Evolutionary conservation across 192 early-diverging fungal species (phyloP), one percentile per base, ranked within the genome.

Genomic region (Gigaspora rosea): DNA sequence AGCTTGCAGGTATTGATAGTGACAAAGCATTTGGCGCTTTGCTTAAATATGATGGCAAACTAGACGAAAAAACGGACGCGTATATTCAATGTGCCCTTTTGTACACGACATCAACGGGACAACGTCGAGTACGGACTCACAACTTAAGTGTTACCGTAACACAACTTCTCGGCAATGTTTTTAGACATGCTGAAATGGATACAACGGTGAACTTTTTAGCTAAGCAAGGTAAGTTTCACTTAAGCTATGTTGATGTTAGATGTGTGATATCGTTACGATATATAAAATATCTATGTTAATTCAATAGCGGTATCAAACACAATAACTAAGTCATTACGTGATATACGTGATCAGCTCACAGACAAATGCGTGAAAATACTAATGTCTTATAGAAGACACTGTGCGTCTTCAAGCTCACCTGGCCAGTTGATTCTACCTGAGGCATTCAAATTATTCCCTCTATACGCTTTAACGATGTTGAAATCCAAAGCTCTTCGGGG

Each of bases 391-490:
- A 92, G 97, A 65, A 94, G 92, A 78, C 89, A 97, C 78, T 96
- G 94, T 79, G 96, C 96, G 8, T 86, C 92, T 2, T 89, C 91
- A 22, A 95, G 94, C 32, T 88, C 94, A 12, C 92, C 97, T 3
- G 96, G 95, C 36, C 97, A 92, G 85, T 86, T 99, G 20, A 98
- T 99, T 73, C 83, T 99, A 62, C 97, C 97, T 32, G 97, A 99
- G 81, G 91, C 95, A 0, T 96, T 93, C 85, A 99, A 99, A 82
- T 85, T 97, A 54, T 91, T 93, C 58, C 97, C 97, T 15, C 85
- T 98, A 35, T 97, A 94, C 81, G 87, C 89, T 1, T 86, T 97
- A 56, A 81, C 93, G 33, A 79, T 99, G 76, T 86, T 96, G 22
- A 98, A 98, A 80, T 91, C 88, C 58, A 88, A 89, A 59, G 88